Evolutionary conservation across 2,329 filamentous ascomycete species (phyloP).

Genomic region (Stachybotrys chlorohalonatus): DNA sequence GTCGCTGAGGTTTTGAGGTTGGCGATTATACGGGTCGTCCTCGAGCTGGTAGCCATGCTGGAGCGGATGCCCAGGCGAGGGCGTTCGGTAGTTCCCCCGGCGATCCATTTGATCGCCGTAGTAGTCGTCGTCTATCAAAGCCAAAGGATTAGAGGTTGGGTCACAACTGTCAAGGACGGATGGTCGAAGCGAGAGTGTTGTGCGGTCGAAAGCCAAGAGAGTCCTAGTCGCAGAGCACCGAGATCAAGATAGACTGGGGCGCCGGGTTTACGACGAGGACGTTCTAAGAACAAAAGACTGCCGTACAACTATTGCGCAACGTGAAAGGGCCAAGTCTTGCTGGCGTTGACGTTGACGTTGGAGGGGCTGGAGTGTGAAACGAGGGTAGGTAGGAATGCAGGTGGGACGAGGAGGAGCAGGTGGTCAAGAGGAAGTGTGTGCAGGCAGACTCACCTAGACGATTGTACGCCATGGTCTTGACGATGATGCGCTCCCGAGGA

Average conservation of each 20-base stretch:
- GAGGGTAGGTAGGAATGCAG: slow-evolving; percentile 8
- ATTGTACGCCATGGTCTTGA: slow-evolving; percentile 59
- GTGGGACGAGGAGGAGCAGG: not conserved
- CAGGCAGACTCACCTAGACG: slow-evolving; percentile 51
- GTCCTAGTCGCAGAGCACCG: not conserved
- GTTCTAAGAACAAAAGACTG: not conserved
- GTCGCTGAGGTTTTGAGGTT: slow-evolving; percentile 17
- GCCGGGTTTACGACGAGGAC: too few species aligned
- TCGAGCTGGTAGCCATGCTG: slow-evolving; percentile 74
- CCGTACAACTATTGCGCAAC: not conserved
- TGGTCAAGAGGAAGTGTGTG: slow-evolving; percentile 10
- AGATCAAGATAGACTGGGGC: too few species aligned
- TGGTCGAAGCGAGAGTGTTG: not conserved
- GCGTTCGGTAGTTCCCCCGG: slow-evolving; percentile 47
- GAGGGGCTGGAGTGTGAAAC: slow-evolving; percentile 9
- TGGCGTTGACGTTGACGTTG: slow-evolving; percentile 10
- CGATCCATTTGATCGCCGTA: slow-evolving; percentile 52
- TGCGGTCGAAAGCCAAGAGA: not conserved
- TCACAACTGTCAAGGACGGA: slow-evolving; percentile 11
- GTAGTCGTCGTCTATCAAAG: slow-evolving; percentile 44
- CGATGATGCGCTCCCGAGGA: slow-evolving; percentile 12
- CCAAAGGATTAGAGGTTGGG: slow-evolving; percentile 2
- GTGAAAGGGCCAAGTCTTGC: not conserved
- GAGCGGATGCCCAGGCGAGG: slow-evolving; percentile 67
- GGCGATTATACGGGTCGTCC: slow-evolving; percentile 59